Percentiles rank a stretch among this genome's conserved stretches.
These are phyloP conservation scores for Ophiostoma sp. DNA, from an alignment of 2,329 filamentous ascomycete species.

Conservation along the genomic window DNA sequence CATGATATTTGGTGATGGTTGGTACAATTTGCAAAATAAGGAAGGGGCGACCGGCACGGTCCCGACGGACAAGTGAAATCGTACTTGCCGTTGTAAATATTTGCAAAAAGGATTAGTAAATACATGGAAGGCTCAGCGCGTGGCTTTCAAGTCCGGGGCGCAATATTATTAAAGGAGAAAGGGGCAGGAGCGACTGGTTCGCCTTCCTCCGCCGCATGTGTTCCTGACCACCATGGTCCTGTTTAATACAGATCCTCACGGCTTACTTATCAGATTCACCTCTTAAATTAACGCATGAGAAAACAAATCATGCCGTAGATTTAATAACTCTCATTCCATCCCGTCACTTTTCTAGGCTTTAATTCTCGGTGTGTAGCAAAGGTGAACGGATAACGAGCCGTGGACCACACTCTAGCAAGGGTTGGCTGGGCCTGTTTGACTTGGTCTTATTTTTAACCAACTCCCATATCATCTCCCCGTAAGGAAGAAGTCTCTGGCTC, in stretches of 20 bases:
- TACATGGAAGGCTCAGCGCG: neutral
- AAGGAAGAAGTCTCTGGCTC: neutral
- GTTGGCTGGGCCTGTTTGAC: neutral
- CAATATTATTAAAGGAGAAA: neutral
- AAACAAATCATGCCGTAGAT: neutral
- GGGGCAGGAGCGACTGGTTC: neutral
- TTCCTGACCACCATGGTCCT: neutral
- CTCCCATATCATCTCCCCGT: neutral
- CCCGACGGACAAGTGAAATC: neutral
- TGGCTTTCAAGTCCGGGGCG: neutral
- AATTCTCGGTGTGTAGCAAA: neutral
- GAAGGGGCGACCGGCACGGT: neutral
- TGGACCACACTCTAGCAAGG: neutral
- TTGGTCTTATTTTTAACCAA: neutral
- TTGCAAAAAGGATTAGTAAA: neutral
- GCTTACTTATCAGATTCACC: neutral
- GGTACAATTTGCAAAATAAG: neutral
- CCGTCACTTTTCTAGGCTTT: neutral
- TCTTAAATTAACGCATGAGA: neutral
- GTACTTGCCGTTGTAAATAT: neutral
- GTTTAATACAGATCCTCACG: too few species aligned
- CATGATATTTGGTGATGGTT: neutral
- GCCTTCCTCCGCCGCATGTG: neutral
- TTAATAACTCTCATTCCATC: neutral
- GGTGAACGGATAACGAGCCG: neutral